Conservation (phyloP, 345 rosid genomes). For the Diplotaxis tenuifolia region DNA sequence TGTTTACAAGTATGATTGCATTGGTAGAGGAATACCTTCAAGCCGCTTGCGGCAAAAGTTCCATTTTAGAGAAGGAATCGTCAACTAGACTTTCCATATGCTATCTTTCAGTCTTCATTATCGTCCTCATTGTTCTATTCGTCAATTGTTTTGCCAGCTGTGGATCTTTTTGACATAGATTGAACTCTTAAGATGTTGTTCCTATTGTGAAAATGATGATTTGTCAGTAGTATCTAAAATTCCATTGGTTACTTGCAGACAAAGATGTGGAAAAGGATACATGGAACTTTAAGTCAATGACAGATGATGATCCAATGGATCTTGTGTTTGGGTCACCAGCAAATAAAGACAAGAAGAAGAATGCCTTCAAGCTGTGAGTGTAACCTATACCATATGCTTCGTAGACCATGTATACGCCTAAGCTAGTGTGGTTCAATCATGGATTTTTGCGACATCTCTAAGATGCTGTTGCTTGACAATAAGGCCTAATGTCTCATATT, state of each 20-base stretch:
- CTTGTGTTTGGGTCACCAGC: conserved; percentile 55
- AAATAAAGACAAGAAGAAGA: conserved; percentile 60
- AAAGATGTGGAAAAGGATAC: conserved; percentile 74
- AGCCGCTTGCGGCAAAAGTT: background rate
- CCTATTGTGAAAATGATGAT: background rate
- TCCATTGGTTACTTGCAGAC: conserved; percentile 44
- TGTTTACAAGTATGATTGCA: background rate
- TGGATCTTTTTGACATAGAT: conserved; percentile 2
- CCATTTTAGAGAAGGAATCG: background rate
- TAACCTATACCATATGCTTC: conserved; percentile 4
- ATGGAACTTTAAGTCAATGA: conserved; percentile 65
- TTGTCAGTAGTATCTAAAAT: background rate
- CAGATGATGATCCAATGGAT: conserved; percentile 65
- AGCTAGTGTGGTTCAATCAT: conserved; percentile 1
- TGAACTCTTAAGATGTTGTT: conserved; percentile 13
- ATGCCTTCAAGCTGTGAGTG: conserved; percentile 75
- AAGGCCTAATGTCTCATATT: conserved; percentile 18
- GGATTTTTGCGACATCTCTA: background rate
- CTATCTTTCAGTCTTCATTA: conserved; percentile 8
- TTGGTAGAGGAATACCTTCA: background rate
- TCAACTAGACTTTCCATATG: conserved; percentile 9
- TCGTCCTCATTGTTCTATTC: background rate
- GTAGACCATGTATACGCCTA: conserved; percentile 5
- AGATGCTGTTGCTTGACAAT: conserved; percentile 5
- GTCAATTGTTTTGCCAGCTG: background rate